These are phyloP conservation scores for Aegle marmelos DNA, from an alignment of 345 rosid genomes.

Conservation along the genomic window DNA sequence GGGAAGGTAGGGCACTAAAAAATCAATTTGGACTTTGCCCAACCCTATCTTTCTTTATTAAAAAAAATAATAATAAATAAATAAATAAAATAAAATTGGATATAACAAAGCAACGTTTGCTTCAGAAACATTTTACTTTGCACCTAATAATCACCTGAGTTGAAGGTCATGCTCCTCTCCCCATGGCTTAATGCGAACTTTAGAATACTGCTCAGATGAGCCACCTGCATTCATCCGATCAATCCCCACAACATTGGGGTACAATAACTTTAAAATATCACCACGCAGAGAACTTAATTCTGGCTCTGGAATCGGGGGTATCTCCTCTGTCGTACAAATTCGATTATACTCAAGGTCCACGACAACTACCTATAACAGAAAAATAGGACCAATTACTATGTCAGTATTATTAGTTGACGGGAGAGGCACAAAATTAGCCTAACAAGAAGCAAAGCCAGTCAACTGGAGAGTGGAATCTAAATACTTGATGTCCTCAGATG, in stretches of 20 bases:
- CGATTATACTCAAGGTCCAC: conserved; percentile 93
- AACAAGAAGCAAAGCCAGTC: neutral
- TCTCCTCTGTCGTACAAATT: conserved; percentile 86
- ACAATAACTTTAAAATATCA: conserved; percentile 72
- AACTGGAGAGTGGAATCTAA: neutral
- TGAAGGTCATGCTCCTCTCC: conserved; percentile 90
- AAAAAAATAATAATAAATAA: too few relatives aligned
- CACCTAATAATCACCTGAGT: conserved; percentile 69
- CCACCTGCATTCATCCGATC: conserved; percentile 70
- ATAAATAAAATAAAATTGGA: too few relatives aligned
- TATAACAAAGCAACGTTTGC: conserved; percentile 7
- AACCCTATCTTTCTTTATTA: too few relatives aligned
- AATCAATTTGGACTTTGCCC: too few relatives aligned
- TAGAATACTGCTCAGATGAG: conserved; percentile 51
- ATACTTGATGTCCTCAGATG: neutral
- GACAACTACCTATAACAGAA: conserved; percentile 75
- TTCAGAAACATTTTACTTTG: conserved; percentile 21
- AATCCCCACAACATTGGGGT: conserved; percentile 83
- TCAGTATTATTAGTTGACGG: neutral
- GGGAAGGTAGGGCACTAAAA: too few relatives aligned
- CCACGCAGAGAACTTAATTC: conserved; percentile 74
- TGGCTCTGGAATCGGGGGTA: conserved; percentile 95
- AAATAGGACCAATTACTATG: neutral
- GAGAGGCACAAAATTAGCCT: neutral
- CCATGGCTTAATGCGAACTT: conserved; percentile 79